A percentile compares a stretch with the other conserved stretches of the same genome.
phyloP scores from a whole-genome alignment of 2,329 filamentous ascomycete genomes.

The Neonectria coccinea region DNA sequence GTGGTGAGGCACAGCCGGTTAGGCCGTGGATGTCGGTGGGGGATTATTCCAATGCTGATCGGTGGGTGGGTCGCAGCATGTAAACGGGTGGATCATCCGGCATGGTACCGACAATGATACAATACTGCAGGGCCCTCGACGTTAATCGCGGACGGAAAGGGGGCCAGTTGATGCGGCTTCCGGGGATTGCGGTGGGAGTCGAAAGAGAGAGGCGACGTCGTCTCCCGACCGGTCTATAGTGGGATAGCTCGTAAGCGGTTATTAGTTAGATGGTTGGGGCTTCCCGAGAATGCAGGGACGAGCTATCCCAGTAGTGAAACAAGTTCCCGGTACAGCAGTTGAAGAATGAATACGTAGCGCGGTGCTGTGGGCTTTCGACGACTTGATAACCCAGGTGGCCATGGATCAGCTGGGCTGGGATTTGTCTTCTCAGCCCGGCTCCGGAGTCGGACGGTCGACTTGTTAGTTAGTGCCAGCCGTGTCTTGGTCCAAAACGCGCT shows the following conservation, averaged over 20 bases:
- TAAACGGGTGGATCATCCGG: conserved; percentile 17
- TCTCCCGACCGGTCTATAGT: conserved; percentile 12
- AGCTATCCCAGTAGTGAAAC: conserved; percentile 21
- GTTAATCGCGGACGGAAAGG: conserved; percentile 18
- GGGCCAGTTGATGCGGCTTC: conserved; percentile 2
- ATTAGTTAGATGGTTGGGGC: conserved; percentile 8
- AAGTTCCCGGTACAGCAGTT: conserved; percentile 21
- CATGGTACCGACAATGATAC: conserved; percentile 22
- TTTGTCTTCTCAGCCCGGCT: conserved; percentile 3
- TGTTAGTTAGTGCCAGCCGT: conserved; percentile 33
- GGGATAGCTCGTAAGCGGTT: conserved; percentile 10
- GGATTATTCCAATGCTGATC: conserved; percentile 36
- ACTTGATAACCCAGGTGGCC: conserved; percentile 1
- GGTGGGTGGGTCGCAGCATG: conserved; percentile 26
- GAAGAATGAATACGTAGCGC: conserved; percentile 2
- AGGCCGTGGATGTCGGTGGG: conserved; percentile 40
- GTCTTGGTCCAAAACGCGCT: conserved; percentile 37
- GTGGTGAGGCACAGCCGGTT: conserved; percentile 40
- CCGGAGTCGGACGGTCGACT: conserved; percentile 11
- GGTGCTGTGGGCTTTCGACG: conserved; percentile 1
- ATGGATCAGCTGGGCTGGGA: conserved; percentile 8
- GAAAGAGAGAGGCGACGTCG: background rate
- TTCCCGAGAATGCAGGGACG: conserved; percentile 24
- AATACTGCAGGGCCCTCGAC: conserved; percentile 10
- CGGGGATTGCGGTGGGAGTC: conserved; percentile 2